Evolutionary conservation across 441 rosid genomes (phyloP), one percentile per base, ranked within the genome.

Genomic region (Arabidopsis lyrata): DNA sequence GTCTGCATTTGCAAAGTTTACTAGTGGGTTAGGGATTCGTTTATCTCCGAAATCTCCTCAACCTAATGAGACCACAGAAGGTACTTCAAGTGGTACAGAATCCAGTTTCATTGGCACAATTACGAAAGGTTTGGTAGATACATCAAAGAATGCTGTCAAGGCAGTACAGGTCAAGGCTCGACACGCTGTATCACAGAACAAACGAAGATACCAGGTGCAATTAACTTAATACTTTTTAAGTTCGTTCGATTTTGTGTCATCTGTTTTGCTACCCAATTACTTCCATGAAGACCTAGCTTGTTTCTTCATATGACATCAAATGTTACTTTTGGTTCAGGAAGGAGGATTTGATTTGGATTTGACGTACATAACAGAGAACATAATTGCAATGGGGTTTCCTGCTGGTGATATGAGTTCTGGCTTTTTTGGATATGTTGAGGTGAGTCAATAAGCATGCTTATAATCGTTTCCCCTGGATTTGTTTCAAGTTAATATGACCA

Each of bases 91-190:
- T 63, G 49, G 82, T 57, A 31, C 84, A 9, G 93, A 86, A 72
- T 48, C 97, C 22, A 87, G 98, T 80, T 84, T 93, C 31, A 35
- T 95, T 77, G 99, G 92, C 60, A 78, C 97, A 24, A 80, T 95
- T 71, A 88, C 97, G 0, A 93, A 88, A 78, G 97, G 98, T 13
- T 82, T 95, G 73, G 97, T 95, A 22, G 97, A 95, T 83, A 86
- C 97, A 16, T 95, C 98, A 16, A 93, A 87, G 83, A 91, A 81
- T 83, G 98, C 99, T 31, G 99, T 93, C 63, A 95, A 91, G 86
- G 99, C 97, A 15, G 97, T 95, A 13, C 98, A 93, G 80, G 97
- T 91, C 77, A 95, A 88, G 89, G 99, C 99, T 72, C 85, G 99
- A 6, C 99, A 95, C 78, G 97, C 86, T 74, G 98, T 93, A 64